Evolutionary conservation across 2,329 filamentous ascomycete genomes (phyloP), one percentile per base, ranked within the genome.

Genomic region (Sarocladiaceae sp.): DNA sequence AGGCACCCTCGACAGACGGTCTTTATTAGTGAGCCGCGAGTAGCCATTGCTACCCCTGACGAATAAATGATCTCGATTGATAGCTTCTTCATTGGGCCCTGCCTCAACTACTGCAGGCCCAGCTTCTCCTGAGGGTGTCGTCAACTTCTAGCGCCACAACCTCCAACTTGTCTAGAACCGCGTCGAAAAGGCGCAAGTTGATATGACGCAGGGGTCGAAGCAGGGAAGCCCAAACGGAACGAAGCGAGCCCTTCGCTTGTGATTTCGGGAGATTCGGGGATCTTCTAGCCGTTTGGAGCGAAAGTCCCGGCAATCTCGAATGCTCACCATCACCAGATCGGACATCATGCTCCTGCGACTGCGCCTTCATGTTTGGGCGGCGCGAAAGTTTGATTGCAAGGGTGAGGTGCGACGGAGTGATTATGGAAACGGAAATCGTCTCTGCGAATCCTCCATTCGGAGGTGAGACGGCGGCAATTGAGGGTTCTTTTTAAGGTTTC

Each of bases 251-350:
- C 40, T n/a, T 26, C 40, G 40, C 40, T 44, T 44, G 40, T n/a
- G n/a, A n/a, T n/a, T n/a, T 44, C 40, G 40, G 40, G 40, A 44
- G 40, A 44, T 44, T 44, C 28, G 8, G n/a, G 37, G 40, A 44
- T 26, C 40, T 26, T 26, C 40, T 44, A 44, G 40, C 40, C 40
- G 40, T n/a, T 44, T 44, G 40, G 40, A 44, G 40, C 20, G 10
- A 44, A 44, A 44, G 17, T 6, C 40, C 40, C 40, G 40, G 40
- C 40, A 44, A 44, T 44, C 40, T 44, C 40, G 20, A 25, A 44
- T 22, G 17, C 35, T 5, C 15, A 8, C 6, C n/a, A 37, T 37
- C 18, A 44, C 10, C 28, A 44, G 40, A 44, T 44, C 40, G 40
- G 23, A 26, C n/a, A 26, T 44, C 40, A 44, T 44, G 40, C 40